Evolutionary conservation across 305 asterid species (phyloP), one percentile per base, ranked within the genome.

Genomic region (Fraxinus sp.): DNA sequence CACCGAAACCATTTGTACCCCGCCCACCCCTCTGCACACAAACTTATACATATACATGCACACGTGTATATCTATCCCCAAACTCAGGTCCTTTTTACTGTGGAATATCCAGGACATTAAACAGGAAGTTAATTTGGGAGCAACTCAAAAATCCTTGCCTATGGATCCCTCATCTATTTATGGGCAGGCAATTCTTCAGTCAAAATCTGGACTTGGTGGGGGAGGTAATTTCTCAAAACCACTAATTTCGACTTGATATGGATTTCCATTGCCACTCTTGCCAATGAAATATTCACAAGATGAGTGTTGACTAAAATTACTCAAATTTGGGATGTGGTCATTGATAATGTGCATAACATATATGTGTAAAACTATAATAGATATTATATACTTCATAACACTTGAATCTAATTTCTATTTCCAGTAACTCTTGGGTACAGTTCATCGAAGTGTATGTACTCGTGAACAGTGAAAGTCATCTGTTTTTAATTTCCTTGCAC

Each of bases 121-220:
- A 90, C 79, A 82, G 77, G 98, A 97, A 85, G 95, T 90, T 72
- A 90, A 90, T 88, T 74, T 97, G 91, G 94, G 98, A n/a, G 86
- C 86, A 79, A 72, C 89, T 83, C 98, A 92, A 83, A 97, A 94
- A 84, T 93, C 98, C 22, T 74, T 92, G 84, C 90, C 97, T 33
- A 88, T 93, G 94, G 98, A 97, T 84, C 98, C 98, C 73, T 91
- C 98, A 71, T 97, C 99, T 0, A 89, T 95, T 49, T 97, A 97
- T 84, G 98, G 98, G 79, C 98, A 95, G 86, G 94, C 98, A 14
- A 93, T 97, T 88, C 97, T 95, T 77, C 99, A 93, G 86, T 92
- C 98, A 28, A 97, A 97, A 87, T 92, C 98, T 90, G 99, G 99
- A 85, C 87, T 97, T 79, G 97, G 97, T 52, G 93, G 97, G 86